Evolutionary conservation across 169 alveolate species (phyloP), one percentile per base, ranked within the genome.

Genomic region (Plasmodium ovale): DNA sequence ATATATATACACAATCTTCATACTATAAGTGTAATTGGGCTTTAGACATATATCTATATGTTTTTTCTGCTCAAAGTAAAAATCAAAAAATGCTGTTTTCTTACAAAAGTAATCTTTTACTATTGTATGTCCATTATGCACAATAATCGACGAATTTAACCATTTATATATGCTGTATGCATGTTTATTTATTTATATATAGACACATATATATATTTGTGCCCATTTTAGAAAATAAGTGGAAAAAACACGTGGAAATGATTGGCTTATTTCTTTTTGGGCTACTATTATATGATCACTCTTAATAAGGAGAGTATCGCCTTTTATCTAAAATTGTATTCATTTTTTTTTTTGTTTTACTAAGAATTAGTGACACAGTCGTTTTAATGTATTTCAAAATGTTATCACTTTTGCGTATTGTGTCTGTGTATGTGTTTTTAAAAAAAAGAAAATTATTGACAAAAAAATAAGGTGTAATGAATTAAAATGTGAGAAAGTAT

Each of bases 381-480:
- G 42, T 72, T 39, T 53, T 54, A 42, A 54, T 25, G 58, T 56
- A 59, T 72, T 72, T 53, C 31, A 53, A 72, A 35, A 72, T 72
- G 44, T 53, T 72, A 42, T 27, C 47, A 19, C 16, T 53, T 53
- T 72, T 37, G 33, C 69, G 27, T 69, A 69, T 23, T 72, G 56
- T 54, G 23, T 68, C 6, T 68, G 19, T 68, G 23, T 16, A 44
- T 68, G 16, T 7, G 59, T 47, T 47, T 47, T 47, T 47, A 27
- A 2, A 37, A 35, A 59, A 72, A 69, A 68, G 33, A 54, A 51
- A 10, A 29, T 33, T 53, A 72, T 72, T 29, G 35, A 42, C 71
- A 56, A 29, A 51, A 71, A 27, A 53, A 65, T 16, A 65, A 35
- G 16, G 19, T 3, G 39, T 37, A 39, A 16, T 37, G 10, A 65